Evolutionary conservation across 2,329 filamentous ascomycete species (phyloP).

Genomic region (Cercospora nicotianae): DNA sequence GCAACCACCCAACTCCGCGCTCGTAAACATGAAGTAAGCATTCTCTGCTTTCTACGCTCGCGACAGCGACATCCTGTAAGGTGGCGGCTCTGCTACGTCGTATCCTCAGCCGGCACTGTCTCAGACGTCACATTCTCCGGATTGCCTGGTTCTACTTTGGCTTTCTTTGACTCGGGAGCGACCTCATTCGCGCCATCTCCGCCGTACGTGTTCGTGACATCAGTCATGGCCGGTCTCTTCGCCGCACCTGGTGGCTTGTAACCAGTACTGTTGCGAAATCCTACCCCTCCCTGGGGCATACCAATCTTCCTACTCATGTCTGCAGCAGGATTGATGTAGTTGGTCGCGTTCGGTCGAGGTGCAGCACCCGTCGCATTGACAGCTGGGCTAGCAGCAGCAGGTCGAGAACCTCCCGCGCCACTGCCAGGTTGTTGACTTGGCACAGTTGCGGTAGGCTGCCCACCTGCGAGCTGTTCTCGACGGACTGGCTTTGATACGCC

Average conservation of each 20-base stretch:
- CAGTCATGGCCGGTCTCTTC: constrained; percentile 44
- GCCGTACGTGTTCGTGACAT: constrained; percentile 48
- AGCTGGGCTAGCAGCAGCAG: constrained; percentile 10
- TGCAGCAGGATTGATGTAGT: constrained; percentile 51
- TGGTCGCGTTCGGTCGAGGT: constrained; percentile 36
- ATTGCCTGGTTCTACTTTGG: constrained; percentile 37
- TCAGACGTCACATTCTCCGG: background rate
- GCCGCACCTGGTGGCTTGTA: constrained; percentile 46
- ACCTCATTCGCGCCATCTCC: constrained; percentile 41
- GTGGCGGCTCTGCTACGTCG: background rate
- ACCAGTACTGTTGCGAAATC: constrained; percentile 44
- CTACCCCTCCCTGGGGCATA: constrained; percentile 45
- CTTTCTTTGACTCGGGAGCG: constrained; percentile 44
- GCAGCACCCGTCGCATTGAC: constrained; percentile 23
- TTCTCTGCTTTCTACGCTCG: background rate
- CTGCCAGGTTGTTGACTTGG: constrained; percentile 14
- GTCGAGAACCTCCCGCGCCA: constrained; percentile 10
- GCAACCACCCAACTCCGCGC: constrained; percentile 11
- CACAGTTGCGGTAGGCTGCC: constrained; percentile 12
- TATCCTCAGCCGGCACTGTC: background rate
- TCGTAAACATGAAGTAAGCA: constrained; percentile 10
- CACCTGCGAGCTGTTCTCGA: constrained; percentile 30
- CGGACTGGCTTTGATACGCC: constrained; percentile 71
- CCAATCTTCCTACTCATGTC: constrained; percentile 51
- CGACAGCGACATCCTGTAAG: background rate